Percentiles rank a stretch among this genome's conserved stretches.
phyloP scores from a whole-genome alignment of 164 flowering plant genomes.

The Macadamia integrifolia region DNA sequence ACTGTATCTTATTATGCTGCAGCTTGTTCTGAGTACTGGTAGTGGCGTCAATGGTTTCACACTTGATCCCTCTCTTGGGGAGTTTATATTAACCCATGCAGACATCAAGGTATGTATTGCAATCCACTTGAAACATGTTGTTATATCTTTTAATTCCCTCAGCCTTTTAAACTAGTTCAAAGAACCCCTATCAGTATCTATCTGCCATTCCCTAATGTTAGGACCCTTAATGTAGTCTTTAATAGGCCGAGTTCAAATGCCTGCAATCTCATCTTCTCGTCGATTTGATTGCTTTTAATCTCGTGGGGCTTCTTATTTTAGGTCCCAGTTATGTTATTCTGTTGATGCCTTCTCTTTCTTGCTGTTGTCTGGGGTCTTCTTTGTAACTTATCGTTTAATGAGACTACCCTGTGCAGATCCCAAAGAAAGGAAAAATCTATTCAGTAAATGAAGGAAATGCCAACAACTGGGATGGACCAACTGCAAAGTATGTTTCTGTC shows the following conservation, averaged over 20 bases:
- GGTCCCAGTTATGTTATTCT: too few species aligned
- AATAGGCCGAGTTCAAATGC: too few species aligned
- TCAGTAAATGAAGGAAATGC: slow-evolving; percentile 99
- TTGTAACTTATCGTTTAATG: not conserved
- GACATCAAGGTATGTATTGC: slow-evolving; percentile 65
- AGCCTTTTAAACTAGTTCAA: too few species aligned
- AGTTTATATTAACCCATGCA: slow-evolving; percentile 96
- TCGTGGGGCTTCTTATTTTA: too few species aligned
- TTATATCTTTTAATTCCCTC: not conserved
- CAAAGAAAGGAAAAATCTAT: slow-evolving; percentile 94
- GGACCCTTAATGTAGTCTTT: too few species aligned
- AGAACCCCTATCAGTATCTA: too few species aligned
- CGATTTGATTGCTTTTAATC: too few species aligned
- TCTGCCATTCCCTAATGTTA: too few species aligned
- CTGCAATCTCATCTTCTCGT: too few species aligned
- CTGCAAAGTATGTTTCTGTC: slow-evolving; percentile 54
- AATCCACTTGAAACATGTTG: not conserved
- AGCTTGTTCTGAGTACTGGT: slow-evolving; percentile 94
- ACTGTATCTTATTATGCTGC: slow-evolving; percentile 17
- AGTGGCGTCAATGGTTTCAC: slow-evolving; percentile 93
- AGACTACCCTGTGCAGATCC: slow-evolving; percentile 47
- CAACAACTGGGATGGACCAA: slow-evolving; percentile 93
- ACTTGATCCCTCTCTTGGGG: slow-evolving; percentile 96
- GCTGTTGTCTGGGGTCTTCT: not conserved
- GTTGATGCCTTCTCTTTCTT: not conserved